Conservation (phyloP, 306 rosid genomes). For the Casuarina equisetifolia region DNA sequence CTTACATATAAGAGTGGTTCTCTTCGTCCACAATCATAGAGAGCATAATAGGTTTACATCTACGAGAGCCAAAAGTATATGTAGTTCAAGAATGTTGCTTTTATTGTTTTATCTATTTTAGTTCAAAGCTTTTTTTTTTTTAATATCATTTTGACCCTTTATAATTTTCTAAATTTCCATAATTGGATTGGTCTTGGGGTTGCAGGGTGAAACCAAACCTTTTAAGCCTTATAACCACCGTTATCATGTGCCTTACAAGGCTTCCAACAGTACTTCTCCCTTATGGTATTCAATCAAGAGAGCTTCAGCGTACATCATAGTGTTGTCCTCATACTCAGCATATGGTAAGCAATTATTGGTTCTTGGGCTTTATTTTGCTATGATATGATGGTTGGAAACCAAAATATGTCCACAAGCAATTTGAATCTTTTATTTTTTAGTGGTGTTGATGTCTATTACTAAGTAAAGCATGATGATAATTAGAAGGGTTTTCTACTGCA, state of each 20-base stretch:
- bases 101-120: neutral
- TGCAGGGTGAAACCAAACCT: conserved; percentile 62
- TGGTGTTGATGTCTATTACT: neutral
- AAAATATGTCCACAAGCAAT: neutral
- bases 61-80: too few relatives aligned
- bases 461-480: neutral
- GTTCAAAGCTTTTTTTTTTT: neutral
- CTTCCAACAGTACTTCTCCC: conserved; percentile 50
- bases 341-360: conserved; percentile 39
- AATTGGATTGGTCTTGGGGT: neutral
- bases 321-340: conserved; percentile 68
- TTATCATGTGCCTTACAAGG: conserved; percentile 43
- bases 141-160: neutral
- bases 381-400: neutral
- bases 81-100: neutral
- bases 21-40: too few relatives aligned
- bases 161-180: neutral
- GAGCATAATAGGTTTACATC: too few relatives aligned
- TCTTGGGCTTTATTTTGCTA: neutral
- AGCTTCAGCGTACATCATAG: conserved; percentile 74
- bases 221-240: conserved; percentile 60
- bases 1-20: too few relatives aligned
- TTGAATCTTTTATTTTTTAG: neutral
- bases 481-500: neutral
- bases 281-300: conserved; percentile 74